Evolutionary conservation across 2,329 filamentous ascomycete species (phyloP), one percentile per base, ranked within the genome.

Genomic region (Zymoseptoria brevis): DNA sequence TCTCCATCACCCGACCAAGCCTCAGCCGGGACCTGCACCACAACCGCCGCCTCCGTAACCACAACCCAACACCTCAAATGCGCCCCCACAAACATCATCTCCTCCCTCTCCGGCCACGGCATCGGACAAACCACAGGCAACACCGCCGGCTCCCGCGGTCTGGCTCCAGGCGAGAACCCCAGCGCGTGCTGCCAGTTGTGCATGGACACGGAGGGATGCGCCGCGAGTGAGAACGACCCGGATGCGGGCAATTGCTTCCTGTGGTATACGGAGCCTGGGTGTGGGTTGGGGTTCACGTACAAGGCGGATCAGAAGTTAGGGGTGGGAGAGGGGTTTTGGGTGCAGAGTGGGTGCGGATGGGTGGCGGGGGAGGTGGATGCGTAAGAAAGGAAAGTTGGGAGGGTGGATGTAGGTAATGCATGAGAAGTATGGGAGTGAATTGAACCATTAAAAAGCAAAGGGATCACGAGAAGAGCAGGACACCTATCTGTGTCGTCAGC

Each of bases 31-130:
- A 48, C 66, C 30, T 68, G 63, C 60, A 68, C 67, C 9, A 62
- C 64, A 45, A 65, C 64, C 9, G 57, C 54, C 16, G 62, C 64
- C 35, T 57, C 59, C 21, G 62, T 63, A 22, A 68, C 67, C 9
- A 69, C 66, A 4, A 69, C 66, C 19, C 67, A 69, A 53, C 65
- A 68, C 54, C 50, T 65, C 53, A 67, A 67, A 53, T 69, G 67
- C 55, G 67, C 67, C 4, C 66, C 67, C n/a, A 68, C 67, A 4
- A 69, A 69, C 50, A 59, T 69, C 49, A 63, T 69, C 57, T 61
- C 60, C 29, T 48, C 59, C 29, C 57, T 67, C 45, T 59, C 64
- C 50, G 67, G 66, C 41, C 62, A 67, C 52, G 65, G 66, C 45
- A 67, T 68, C 29, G 65, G 61, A 35, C 58, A 62, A 54, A 64